Evolutionary conservation across 106 monocot species (phyloP).

Genomic region (Alisma plantagoaquatica): DNA sequence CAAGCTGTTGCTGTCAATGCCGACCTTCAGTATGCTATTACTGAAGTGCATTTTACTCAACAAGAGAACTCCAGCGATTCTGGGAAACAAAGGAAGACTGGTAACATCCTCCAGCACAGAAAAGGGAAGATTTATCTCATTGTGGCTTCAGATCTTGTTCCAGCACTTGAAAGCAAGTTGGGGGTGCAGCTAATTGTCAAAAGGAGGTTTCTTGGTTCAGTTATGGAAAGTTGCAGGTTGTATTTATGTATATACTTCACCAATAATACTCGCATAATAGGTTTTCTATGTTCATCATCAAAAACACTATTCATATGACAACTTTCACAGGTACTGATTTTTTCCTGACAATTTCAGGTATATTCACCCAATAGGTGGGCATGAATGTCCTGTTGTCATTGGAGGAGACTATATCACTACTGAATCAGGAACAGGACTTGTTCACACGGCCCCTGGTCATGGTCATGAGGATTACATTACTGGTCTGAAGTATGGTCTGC

Average conservation of each 20-base stretch:
- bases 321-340: too few species aligned
- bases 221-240: constrained; percentile 82
- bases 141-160: constrained; percentile 73
- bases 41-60: constrained; percentile 35
- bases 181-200: constrained; percentile 56
- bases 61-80: constrained; percentile 31
- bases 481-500: constrained; percentile 88
- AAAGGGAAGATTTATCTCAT: constrained; percentile 45
- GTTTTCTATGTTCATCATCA: too few species aligned
- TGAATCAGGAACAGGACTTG: constrained; percentile 98
- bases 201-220: constrained; percentile 68
- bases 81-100: constrained; percentile 32
- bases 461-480: constrained; percentile 93
- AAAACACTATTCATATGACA: too few species aligned
- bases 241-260: too few species aligned
- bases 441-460: constrained; percentile 99
- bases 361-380: constrained; percentile 69
- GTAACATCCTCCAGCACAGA: constrained; percentile 37
- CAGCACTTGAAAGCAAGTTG: constrained; percentile 79
- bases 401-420: constrained; percentile 95
- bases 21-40: constrained; percentile 58
- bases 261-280: too few species aligned
- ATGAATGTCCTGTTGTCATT: constrained; percentile 88
- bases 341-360: constrained; percentile 33
- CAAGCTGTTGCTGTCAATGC: constrained; percentile 97